phyloP scores from a whole-genome alignment of 305 asterid species.

The Fraxinus platypoda region DNA sequence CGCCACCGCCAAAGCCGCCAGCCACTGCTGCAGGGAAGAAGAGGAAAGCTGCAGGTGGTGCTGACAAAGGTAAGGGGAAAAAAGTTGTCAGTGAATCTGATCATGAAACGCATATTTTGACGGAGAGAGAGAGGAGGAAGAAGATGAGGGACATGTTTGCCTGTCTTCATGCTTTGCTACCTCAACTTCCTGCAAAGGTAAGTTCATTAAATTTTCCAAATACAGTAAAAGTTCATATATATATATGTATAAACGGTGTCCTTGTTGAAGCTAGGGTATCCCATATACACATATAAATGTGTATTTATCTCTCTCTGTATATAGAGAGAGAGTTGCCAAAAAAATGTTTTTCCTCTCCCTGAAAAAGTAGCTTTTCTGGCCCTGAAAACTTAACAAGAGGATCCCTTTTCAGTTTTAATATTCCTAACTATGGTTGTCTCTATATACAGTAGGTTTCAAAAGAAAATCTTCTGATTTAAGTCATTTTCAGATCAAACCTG shows the following conservation, averaged over 20 bases:
- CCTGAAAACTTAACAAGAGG: neutral
- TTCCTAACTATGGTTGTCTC: neutral
- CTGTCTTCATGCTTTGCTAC: slow-evolving; percentile 40
- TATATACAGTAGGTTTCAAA: slow-evolving; percentile 15
- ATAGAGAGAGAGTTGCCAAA: neutral
- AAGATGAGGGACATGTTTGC: slow-evolving; percentile 43
- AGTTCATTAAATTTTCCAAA: neutral
- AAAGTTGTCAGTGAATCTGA: slow-evolving; percentile 29
- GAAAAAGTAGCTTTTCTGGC: neutral
- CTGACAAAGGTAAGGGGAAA: slow-evolving; percentile 6
- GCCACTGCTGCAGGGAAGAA: neutral
- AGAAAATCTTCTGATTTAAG: slow-evolving; percentile 23
- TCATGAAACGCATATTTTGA: slow-evolving; percentile 35
- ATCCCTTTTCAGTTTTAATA: neutral
- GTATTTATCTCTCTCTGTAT: neutral
- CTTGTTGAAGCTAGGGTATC: neutral
- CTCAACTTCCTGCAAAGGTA: slow-evolving; percentile 46
- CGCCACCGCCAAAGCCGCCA: neutral
- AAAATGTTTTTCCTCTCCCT: neutral
- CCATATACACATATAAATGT: too few relatives aligned
- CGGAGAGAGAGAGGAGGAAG: slow-evolving; percentile 48
- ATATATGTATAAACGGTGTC: neutral
- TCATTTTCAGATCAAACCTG: neutral
- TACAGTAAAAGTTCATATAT: neutral
- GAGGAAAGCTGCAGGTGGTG: neutral